Evolutionary conservation across 495 filamentous ascomycete species (phyloP), one percentile per base, ranked within the genome.

Genomic region (Rusavskia elegans): DNA sequence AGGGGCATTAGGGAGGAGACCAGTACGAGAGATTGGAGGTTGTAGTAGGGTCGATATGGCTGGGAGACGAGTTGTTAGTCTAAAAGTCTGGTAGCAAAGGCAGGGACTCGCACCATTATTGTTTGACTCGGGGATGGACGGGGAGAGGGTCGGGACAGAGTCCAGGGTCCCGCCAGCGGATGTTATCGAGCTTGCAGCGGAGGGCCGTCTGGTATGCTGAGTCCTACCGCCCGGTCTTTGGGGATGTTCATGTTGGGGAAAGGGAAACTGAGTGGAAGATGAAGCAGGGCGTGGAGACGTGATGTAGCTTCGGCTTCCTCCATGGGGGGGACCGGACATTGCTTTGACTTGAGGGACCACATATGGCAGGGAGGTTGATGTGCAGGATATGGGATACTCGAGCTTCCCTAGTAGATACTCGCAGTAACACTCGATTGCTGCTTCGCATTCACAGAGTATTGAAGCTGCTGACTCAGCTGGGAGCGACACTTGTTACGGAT

Each of bases 21-120:
- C 90, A 17, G 89, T 92, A 50, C 93, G 85, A 25, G 90, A 76
- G 54, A 92, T 92, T 0, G 93, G 89, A 17, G 87, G 80, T 61
- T 95, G 89, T 19, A 97, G 75, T 14, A 99, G 76, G 3, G 85
- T 92, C 23, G 92, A 95, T 60, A 99, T 97, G 53, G 92, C 85
- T 87, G 20, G 7, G 16, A 5, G 5, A 3, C 10, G 21, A 16
- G 29, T 11, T 2, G 13, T 35, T 4, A 11, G 32, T 35, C 32
- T 8, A 35, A 27, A 7, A 35, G 2, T 35, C 32, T 10, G 32
- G 9, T 35, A 11, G 32, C 32, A 10, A 10, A 11, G 13, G 32
- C 6, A 8, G 60, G 23, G 8, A 14, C 11, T 46, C 69, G 40
- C 61, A 84, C 82, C 87, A 78, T 95, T 95, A 56, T 87, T 83